These are phyloP conservation scores for Cordyceps cateniannulata DNA, from an alignment of 2,329 filamentous ascomycete genomes.

Conservation along the genomic window DNA sequence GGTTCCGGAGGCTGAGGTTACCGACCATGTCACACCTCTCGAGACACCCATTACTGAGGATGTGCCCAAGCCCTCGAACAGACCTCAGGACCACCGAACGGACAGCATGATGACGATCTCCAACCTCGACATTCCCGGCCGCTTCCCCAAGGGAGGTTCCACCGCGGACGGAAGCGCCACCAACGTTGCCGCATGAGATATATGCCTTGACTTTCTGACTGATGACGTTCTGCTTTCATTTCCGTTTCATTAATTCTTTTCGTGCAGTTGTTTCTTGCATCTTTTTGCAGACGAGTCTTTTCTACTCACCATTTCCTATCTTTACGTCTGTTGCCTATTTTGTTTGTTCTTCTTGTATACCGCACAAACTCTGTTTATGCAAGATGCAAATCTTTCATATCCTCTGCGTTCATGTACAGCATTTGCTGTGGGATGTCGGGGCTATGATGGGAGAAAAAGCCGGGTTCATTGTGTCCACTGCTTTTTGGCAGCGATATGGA, in stretches of 20 bases:
- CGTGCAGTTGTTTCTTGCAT: background rate
- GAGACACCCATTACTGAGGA: constrained; percentile 13
- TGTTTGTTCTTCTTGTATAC: background rate
- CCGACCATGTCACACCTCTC: constrained; percentile 12
- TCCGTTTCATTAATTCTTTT: background rate
- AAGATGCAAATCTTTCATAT: background rate
- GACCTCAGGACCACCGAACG: constrained; percentile 23
- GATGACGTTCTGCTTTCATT: background rate
- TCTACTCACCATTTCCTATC: constrained; percentile 5
- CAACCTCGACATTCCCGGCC: constrained; percentile 63
- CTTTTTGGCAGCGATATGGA: background rate
- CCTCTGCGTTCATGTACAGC: background rate
- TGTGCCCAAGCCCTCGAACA: constrained; percentile 7
- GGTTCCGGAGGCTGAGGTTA: constrained; percentile 15
- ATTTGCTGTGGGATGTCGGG: background rate
- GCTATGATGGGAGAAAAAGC: background rate
- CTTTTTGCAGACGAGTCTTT: background rate
- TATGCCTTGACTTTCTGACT: constrained; percentile 23
- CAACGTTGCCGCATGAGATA: constrained; percentile 44
- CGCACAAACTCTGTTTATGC: constrained; percentile 11
- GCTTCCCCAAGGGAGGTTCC: constrained; percentile 49
- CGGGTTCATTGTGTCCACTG: background rate
- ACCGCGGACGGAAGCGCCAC: constrained; percentile 37
- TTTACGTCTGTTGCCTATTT: background rate
- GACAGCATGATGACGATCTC: constrained; percentile 51